Base-by-base conservation (phyloP, 805 yeast species). In the Zygotorulaspora sp. region DNA sequence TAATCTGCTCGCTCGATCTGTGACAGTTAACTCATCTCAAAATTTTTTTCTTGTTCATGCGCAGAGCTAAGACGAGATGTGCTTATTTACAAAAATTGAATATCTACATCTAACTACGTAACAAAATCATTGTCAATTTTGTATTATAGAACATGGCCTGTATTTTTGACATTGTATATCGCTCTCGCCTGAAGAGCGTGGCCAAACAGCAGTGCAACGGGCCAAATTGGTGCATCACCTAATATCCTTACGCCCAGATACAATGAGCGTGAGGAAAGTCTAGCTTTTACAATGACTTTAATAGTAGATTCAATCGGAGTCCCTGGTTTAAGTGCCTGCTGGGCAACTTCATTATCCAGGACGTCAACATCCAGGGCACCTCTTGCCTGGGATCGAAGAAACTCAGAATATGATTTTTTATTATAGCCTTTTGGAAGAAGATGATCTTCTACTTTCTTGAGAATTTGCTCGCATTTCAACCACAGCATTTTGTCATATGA, bases 151-250 rank as follows among this genome's bases (percentile, higher is more conserved):
- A n/a, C n/a, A n/a, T n/a, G n/a, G n/a, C n/a, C 4, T 12, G 14
- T n/a, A 14, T 17, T 26, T 32, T 43, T 37, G 24, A 45, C 45
- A 30, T 63, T 65, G 44, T 51, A 54, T 4, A 74, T 67, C 4
- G 80, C 78, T 52, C 88, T 71, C 21, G 78, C 73, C 54, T 80
- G 83, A 50, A 83, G 66, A 2, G 87, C 88, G 55, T 83, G 90
- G 0, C 90, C 90, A 65, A 83, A 81, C 13, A 80, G 74, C 57
- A 83, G 64, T 1, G 88, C 84, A 35, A 83, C 72, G 0, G 92
- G 92, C 94, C 94, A 83, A 17, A 83, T 81, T 11, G 92, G 92
- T 0, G 89, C 89, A 65, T 83, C 92, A 3, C 88, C 87, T 35
- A 83, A 66, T 20, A 83, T 80, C 49, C 87, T 66, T 9, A 83